Base-by-base conservation (phyloP, 2,329 filamentous ascomycete species). In the Malbranchea cinnamomea region DNA sequence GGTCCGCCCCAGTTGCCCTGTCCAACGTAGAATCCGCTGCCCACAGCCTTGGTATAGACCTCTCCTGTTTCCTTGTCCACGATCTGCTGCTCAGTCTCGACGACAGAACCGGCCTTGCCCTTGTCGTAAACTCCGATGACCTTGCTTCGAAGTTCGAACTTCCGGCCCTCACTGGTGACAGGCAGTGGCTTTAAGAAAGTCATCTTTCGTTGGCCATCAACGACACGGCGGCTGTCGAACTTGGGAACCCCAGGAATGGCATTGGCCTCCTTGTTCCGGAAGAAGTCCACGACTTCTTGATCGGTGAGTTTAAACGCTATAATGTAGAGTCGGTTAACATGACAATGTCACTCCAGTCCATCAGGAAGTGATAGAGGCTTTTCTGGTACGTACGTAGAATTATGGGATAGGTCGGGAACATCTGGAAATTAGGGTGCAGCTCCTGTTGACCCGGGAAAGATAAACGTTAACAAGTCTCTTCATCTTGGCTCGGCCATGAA, bases 121-220 rank as follows among this genome's bases (percentile, higher is more conserved):
- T 91, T 92, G 61, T 92, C 83, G 54, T 89, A 91, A 21, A 91
- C 79, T 29, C 82, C 83, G 12, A 91, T 54, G 14, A 91, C 78
- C 50, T 78, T 84, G 46, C 67, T 74, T 43, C 78, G 70, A 38
- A 80, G 59, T 62, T 89, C 78, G 53, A 91, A 89, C 39, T 68
- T 71, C 40, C 64, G 65, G 36, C 81, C 82, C 7, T 64, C 73
- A 22, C 76, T 84, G 5, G 70, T 69, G 1, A 74, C 57, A 8
- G 83, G 83, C 4, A 92, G 65, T 5, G 74, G 71, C 58, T 82
- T 82, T 52, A 80, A 58, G 56, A 89, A 77, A 34, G 76, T 68
- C 39, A 91, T 71, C 48, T 73, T 74, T 46, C 83, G 78, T 64
- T 91, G 80, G 47, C 83, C 83, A 49, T 92, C 83, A 36, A 92